These are phyloP conservation scores for Saccharata proteae DNA, from an alignment of 2,329 filamentous ascomycete genomes.

Conservation along the genomic window DNA sequence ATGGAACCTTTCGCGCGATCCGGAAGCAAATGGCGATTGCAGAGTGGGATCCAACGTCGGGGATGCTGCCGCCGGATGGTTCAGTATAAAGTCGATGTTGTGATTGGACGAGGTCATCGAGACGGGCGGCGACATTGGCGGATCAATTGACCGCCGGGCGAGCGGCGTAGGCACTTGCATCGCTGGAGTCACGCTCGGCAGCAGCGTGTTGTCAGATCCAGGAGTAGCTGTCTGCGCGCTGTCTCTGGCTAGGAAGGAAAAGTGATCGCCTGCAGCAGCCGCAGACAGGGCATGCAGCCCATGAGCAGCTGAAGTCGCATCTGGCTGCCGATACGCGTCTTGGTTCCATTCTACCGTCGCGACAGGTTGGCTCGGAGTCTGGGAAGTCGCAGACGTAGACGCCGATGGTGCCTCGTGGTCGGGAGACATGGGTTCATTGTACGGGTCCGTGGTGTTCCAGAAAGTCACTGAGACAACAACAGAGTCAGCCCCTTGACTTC, in stretches of 20 bases:
- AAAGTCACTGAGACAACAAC: slow-evolving; percentile 42
- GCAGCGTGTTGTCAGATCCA: slow-evolving; percentile 4
- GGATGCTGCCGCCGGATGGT: slow-evolving; percentile 22
- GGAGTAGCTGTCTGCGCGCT: slow-evolving; percentile 19
- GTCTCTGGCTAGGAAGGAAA: slow-evolving; percentile 21
- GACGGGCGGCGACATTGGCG: slow-evolving; percentile 29
- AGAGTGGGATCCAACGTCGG: slow-evolving; percentile 24
- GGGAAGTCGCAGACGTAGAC: slow-evolving; percentile 4
- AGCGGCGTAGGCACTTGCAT: slow-evolving; percentile 15
- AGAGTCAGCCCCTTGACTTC: no score
- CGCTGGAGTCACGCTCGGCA: slow-evolving; percentile 10
- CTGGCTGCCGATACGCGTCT: slow-evolving; percentile 1
- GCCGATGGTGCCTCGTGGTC: no score
- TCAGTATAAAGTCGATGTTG: slow-evolving; percentile 46
- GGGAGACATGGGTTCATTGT: slow-evolving; percentile 35
- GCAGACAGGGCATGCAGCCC: slow-evolving; percentile 44
- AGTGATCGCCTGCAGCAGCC: slow-evolving; percentile 34
- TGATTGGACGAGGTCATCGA: slow-evolving; percentile 29
- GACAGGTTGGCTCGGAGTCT: background rate
- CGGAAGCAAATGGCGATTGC: slow-evolving; percentile 17
- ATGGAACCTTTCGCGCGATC: slow-evolving; percentile 8
- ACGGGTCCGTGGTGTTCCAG: slow-evolving; percentile 50
- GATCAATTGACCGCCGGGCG: slow-evolving; percentile 13
- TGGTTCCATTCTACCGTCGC: slow-evolving; percentile 8
- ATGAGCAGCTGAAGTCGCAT: slow-evolving; percentile 29